Percentiles rank a stretch among this genome's conserved stretches.
phyloP scores from a whole-genome alignment of 805 yeast species.

The Alloascoidea hylecoeti region DNA sequence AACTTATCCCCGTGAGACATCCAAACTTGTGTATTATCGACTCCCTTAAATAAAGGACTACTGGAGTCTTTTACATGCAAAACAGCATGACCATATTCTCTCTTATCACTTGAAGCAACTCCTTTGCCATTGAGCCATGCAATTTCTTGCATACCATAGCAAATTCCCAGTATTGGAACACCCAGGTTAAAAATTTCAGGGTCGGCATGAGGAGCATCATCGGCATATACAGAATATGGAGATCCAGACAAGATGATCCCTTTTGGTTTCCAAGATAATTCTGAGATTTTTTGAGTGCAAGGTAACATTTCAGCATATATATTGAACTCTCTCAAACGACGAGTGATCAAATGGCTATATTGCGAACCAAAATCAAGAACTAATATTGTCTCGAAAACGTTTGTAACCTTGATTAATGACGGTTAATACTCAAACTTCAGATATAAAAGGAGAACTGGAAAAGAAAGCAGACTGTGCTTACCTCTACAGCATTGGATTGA shows the following conservation, averaged over 20 bases:
- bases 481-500: no score
- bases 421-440: no score
- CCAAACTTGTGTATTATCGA: slow-evolving; percentile 95
- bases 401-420: slow-evolving; percentile 47
- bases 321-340: slow-evolving; percentile 95
- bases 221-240: slow-evolving; percentile 94
- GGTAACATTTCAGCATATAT: slow-evolving; percentile 99
- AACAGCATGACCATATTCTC: slow-evolving; percentile 96
- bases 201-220: slow-evolving; percentile 96
- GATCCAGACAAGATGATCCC: slow-evolving; percentile 96
- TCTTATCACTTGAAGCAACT: slow-evolving; percentile 90
- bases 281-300: slow-evolving; percentile 93
- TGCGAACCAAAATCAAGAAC: slow-evolving; percentile 98
- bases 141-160: slow-evolving; percentile 98
- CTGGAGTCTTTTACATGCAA: slow-evolving; percentile 55
- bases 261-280: slow-evolving; percentile 86
- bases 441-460: no score
- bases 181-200: slow-evolving; percentile 79
- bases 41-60: slow-evolving; percentile 72
- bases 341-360: slow-evolving; percentile 90
- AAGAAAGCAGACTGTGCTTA: no score
- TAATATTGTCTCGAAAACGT: slow-evolving; percentile 89
- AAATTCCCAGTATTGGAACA: slow-evolving; percentile 94
- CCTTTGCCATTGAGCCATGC: slow-evolving; percentile 91
- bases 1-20: slow-evolving; percentile 99